Percentiles rank a stretch among this genome's conserved stretches.
Evolutionary conservation across 139 green algal genomes (phyloP).

Genomic region (Astrephomene gubernaculifera): DNA sequence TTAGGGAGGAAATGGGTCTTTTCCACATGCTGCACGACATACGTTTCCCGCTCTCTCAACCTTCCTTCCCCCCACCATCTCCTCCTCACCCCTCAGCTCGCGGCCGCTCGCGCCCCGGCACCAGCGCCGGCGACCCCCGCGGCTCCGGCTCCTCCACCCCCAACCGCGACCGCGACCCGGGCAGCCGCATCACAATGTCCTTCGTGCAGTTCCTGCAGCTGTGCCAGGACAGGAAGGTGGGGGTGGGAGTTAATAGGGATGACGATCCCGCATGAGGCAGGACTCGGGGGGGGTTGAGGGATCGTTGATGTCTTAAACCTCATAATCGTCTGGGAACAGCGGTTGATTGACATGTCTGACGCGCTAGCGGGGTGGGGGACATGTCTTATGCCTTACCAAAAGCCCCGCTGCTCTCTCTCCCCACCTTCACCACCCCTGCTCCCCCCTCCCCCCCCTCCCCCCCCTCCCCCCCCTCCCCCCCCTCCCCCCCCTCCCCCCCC

Average conservation of each 20-base stretch:
- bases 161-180: not conserved
- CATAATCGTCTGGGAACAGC: too few relatives aligned
- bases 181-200: conserved; percentile 43
- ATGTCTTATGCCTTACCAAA: too few relatives aligned
- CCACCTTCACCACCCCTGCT: not conserved
- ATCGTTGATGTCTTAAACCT: too few relatives aligned
- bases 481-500: not conserved
- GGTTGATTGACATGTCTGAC: too few relatives aligned
- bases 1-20: too few relatives aligned
- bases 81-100: not conserved
- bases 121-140: not conserved
- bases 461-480: not conserved
- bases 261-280: too few relatives aligned
- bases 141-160: not conserved
- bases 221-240: conserved; percentile 43
- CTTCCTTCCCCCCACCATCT: not conserved
- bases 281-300: too few relatives aligned
- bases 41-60: too few relatives aligned
- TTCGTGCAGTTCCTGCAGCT: conserved; percentile 56
- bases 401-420: too few relatives aligned
- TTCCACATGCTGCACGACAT: too few relatives aligned
- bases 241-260: too few relatives aligned
- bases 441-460: too few relatives aligned
- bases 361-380: not conserved
- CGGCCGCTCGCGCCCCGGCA: not conserved